Evolutionary conservation across 768 basidiomycete genomes (phyloP), one percentile per base, ranked within the genome.

Genomic region (Rhodotorula kratochvilovae): DNA sequence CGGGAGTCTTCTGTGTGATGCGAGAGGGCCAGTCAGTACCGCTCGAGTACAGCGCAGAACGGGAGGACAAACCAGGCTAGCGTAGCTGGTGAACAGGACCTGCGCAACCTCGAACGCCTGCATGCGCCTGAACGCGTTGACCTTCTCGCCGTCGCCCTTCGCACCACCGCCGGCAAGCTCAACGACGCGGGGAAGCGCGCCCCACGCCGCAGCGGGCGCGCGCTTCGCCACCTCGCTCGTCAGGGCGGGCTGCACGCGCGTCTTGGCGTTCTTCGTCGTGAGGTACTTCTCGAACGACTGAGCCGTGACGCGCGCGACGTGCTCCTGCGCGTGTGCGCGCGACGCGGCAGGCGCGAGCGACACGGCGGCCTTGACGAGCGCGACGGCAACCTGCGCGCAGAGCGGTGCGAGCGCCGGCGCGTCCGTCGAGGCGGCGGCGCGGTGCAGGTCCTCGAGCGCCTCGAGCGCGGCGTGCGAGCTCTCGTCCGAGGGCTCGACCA

Each of bases 91-190:
- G 55, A 90, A 72, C 19, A 96, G 82, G 15, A 84, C 79, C 63
- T 89, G 85, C 25, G 94, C 79, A 36, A 96, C 84, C 42, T 87
- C 85, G 79, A 90, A 87, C 8, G 84, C 86, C 79, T 94, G 92
- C 57, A 83, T 84, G 79, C 85, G 86, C 63, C 94, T 85, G 79
- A 90, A 95, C 2, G 83, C 80, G 77, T 96, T 96, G 75, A 90
- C 85, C 2, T 85, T 83, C 33, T 72, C 73, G n/a, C 76, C 68
- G n/a, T 71, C 72, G 31, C 76, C 68, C 31, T 71, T 71, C 27
- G 75, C 68, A n/a, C 71, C 72, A 27, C 76, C 67, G 29, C 13
- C 42, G 1, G 70, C 79, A 15, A 86, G 80, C 27, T 84, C 82
- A 48, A 91, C 73, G n/a, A 95, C 79, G 66, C 85, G 83, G 27